Conservation (phyloP, 805 yeast species). For the Zygotorulaspora sp. region DNA sequence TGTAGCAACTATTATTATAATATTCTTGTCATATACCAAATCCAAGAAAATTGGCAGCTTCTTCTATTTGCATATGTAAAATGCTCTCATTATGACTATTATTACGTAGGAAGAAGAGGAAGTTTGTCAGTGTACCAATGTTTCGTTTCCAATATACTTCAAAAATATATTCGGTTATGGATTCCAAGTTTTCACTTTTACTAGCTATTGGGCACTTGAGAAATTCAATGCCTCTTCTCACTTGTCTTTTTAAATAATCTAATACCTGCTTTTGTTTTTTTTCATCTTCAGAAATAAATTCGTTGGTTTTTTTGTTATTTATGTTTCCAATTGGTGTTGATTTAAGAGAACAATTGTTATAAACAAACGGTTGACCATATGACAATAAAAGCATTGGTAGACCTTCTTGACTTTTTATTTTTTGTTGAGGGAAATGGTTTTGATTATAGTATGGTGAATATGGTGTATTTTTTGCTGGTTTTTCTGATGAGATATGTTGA, state of each 20-base stretch:
- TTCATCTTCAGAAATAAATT: too few species aligned
- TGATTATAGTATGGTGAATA: background rate
- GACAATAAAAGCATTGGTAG: slow-evolving; percentile 8
- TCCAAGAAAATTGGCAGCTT: slow-evolving; percentile 27
- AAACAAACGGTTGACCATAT: slow-evolving; percentile 5
- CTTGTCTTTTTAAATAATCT: slow-evolving; percentile 28
- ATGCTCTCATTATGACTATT: slow-evolving; percentile 25
- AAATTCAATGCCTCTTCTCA: slow-evolving; percentile 33
- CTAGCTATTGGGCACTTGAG: slow-evolving; percentile 34
- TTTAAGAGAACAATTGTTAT: slow-evolving; percentile 1
- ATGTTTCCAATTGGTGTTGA: background rate
- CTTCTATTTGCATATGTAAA: slow-evolving; percentile 28
- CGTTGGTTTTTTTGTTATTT: background rate
- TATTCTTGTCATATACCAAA: slow-evolving; percentile 13
- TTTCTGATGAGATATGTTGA: slow-evolving; percentile 8
- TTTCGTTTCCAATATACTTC: slow-evolving; percentile 38
- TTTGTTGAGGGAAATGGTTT: background rate
- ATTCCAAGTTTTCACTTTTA: slow-evolving; percentile 31
- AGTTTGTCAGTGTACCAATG: slow-evolving; percentile 17
- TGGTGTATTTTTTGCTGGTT: background rate
- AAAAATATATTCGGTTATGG: slow-evolving; percentile 36
- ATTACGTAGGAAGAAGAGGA: slow-evolving; percentile 20
- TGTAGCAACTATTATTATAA: background rate
- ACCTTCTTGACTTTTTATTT: slow-evolving; percentile 1
- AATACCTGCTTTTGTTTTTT: slow-evolving; percentile 14